Conservation (phyloP, 139 green algal species). For the Picochlorum sp. region DNA sequence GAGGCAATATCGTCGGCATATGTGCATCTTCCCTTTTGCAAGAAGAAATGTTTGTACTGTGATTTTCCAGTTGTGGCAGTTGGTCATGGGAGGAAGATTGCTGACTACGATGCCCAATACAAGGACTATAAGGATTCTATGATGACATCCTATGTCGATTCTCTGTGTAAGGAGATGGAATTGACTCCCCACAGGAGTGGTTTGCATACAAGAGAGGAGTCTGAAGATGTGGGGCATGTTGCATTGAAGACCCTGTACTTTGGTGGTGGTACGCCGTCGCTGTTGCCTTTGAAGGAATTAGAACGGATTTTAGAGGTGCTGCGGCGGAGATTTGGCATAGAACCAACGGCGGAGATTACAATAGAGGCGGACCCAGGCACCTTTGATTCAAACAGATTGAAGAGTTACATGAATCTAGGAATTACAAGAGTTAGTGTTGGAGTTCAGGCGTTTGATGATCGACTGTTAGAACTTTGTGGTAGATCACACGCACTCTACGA, state of each 20-base stretch:
- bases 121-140: neutral
- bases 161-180: conserved; percentile 50
- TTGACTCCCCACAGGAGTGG: neutral
- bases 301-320: conserved; percentile 53
- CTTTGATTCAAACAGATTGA: conserved; percentile 68
- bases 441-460: conserved; percentile 67
- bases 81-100: conserved; percentile 22
- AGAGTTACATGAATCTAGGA: conserved; percentile 61
- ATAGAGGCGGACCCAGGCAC: conserved; percentile 94
- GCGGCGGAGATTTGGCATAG: conserved; percentile 54
- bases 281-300: conserved; percentile 68
- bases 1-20: conserved; percentile 47
- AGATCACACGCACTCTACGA: conserved; percentile 58
- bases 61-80: conserved; percentile 86
- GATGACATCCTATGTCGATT: conserved; percentile 27
- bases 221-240: neutral
- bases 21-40: conserved; percentile 95
- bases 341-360: conserved; percentile 64
- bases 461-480: conserved; percentile 57
- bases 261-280: conserved; percentile 65
- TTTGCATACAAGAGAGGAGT: conserved; percentile 16
- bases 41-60: conserved; percentile 90
- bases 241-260: conserved; percentile 19
- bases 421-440: conserved; percentile 86
- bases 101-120: neutral